Conservation (phyloP, 768 basidiomycete genomes). For the Termitomyces heimii region DNA sequence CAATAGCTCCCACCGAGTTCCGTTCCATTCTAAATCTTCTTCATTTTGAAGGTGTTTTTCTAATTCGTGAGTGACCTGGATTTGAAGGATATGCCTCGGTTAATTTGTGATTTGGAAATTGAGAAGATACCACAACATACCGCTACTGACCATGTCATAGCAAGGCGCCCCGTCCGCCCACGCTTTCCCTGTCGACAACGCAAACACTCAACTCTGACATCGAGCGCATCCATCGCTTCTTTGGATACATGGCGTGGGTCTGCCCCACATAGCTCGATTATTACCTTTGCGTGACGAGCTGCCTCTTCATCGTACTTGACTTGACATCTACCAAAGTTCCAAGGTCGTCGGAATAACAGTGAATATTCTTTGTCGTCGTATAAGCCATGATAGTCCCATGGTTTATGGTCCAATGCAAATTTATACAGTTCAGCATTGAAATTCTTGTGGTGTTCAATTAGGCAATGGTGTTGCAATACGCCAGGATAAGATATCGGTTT, state of each 20-base stretch:
- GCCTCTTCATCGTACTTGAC: slow-evolving; percentile 24
- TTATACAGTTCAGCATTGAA: slow-evolving; percentile 8
- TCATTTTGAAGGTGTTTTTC: neutral
- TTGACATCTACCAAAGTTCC: slow-evolving; percentile 17
- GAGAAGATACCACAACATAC: slow-evolving; percentile 13
- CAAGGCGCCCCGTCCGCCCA: slow-evolving; percentile 12
- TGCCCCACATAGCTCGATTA: slow-evolving; percentile 20
- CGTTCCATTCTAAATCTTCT: neutral
- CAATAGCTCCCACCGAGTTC: neutral
- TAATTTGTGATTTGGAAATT: neutral
- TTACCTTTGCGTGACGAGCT: slow-evolving; percentile 14
- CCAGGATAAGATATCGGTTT: slow-evolving; percentile 26
- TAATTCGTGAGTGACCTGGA: neutral
- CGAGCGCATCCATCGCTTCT: slow-evolving; percentile 19
- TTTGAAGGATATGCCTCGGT: neutral
- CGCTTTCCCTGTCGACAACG: slow-evolving; percentile 17
- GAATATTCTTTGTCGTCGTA: neutral
- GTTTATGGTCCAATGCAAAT: neutral
- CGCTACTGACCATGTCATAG: slow-evolving; percentile 28
- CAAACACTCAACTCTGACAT: slow-evolving; percentile 24
- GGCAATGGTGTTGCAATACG: slow-evolving; percentile 23
- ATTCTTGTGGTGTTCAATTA: slow-evolving; percentile 4
- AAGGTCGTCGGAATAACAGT: slow-evolving; percentile 6
- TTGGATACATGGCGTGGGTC: slow-evolving; percentile 18
- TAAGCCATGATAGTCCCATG: neutral